Evolutionary conservation across 1,284 basidiomycete genomes (phyloP).

Genomic region (Irpex sp.): DNA sequence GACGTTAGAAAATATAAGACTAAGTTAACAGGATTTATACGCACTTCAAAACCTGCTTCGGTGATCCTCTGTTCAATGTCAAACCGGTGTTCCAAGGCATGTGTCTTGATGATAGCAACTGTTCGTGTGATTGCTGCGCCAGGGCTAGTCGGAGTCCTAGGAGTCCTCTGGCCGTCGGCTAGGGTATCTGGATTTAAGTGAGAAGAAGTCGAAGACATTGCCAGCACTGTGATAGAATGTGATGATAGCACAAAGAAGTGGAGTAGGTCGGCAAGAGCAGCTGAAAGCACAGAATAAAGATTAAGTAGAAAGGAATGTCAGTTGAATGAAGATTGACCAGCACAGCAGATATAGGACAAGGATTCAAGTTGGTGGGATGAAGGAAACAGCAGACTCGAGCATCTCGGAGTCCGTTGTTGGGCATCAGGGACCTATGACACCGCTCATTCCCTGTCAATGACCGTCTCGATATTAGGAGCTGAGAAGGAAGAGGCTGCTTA

Average conservation of each 20-base stretch:
- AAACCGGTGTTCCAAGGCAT: slow-evolving; percentile 65
- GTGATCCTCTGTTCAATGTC: slow-evolving; percentile 74
- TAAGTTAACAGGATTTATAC: slow-evolving; percentile 16
- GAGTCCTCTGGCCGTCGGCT: background rate
- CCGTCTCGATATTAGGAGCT: no score
- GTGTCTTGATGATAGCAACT: slow-evolving; percentile 75
- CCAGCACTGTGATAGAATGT: background rate
- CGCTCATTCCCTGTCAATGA: background rate
- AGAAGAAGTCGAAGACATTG: slow-evolving; percentile 1
- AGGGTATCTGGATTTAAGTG: background rate
- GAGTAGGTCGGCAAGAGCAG: background rate
- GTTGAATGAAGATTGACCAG: background rate
- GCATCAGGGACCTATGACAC: background rate
- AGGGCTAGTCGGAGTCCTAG: slow-evolving; percentile 13
- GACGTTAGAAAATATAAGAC: background rate
- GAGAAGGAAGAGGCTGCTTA: no score
- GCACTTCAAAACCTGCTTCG: slow-evolving; percentile 74
- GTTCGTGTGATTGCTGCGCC: slow-evolving; percentile 49
- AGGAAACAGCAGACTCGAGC: background rate
- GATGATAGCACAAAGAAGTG: background rate
- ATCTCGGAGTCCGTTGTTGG: background rate
- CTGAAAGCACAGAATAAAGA: slow-evolving; percentile 1
- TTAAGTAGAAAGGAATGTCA: background rate
- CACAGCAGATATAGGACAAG: background rate
- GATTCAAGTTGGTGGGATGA: slow-evolving; percentile 1